A percentile compares a stretch with the other conserved stretches of the same genome.
Conservation (phyloP, 2,329 filamentous ascomycete genomes). For the Sordariomycetes sp. region DNA sequence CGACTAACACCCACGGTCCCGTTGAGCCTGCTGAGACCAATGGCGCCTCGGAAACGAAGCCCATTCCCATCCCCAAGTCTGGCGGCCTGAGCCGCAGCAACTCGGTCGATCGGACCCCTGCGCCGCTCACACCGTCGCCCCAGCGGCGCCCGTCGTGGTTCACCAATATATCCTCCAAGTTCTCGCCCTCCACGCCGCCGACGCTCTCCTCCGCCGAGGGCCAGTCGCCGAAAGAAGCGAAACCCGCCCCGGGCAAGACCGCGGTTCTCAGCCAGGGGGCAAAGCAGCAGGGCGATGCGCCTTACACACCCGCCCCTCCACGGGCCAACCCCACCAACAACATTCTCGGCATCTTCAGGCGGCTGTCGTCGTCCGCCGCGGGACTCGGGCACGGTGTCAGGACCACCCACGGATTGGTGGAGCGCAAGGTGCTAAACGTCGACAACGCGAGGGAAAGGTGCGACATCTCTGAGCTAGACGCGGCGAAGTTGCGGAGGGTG, state of each 20-base stretch:
- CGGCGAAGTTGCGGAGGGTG: conserved; percentile 73
- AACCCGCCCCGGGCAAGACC: conserved; percentile 29
- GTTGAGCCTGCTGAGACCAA: neutral
- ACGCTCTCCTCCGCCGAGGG: conserved; percentile 8
- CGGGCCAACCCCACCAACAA: conserved; percentile 60
- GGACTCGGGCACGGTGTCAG: conserved; percentile 35
- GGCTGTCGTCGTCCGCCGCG: conserved; percentile 60
- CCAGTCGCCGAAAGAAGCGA: conserved; percentile 1
- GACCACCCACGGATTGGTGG: conserved; percentile 59
- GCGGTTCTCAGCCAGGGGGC: conserved; percentile 47
- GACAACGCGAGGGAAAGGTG: conserved; percentile 73
- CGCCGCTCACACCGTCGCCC: conserved; percentile 16
- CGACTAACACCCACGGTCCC: neutral
- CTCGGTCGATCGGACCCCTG: conserved; percentile 7
- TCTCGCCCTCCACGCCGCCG: conserved; percentile 43
- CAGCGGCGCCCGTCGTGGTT: conserved; percentile 77
- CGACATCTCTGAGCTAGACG: conserved; percentile 66
- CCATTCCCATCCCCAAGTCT: conserved; percentile 1
- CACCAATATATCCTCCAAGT: conserved; percentile 84
- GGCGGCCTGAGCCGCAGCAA: conserved; percentile 1
- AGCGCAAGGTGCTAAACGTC: conserved; percentile 74
- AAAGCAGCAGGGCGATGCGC: conserved; percentile 47
- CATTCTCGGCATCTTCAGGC: conserved; percentile 69
- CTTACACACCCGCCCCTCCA: conserved; percentile 66
- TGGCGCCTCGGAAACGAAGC: neutral